A percentile compares a stretch with the other conserved stretches of the same genome.
These are phyloP conservation scores for Iberis amara DNA, from an alignment of 441 rosid genomes.

Conservation along the genomic window DNA sequence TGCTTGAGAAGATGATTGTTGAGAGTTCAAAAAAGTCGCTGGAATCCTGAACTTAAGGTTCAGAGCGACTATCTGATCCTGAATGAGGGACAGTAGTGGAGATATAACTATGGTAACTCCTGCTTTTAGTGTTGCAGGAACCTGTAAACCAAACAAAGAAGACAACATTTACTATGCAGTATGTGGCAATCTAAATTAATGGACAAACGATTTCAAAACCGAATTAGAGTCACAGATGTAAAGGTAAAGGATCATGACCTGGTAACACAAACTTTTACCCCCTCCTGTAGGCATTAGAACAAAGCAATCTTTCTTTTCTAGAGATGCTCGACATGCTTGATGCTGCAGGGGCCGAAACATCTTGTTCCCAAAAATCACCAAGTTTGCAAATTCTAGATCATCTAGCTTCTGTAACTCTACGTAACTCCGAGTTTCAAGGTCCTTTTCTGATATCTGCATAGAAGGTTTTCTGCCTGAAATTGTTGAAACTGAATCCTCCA, in stretches of 20 bases:
- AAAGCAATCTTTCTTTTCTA: conserved; percentile 74
- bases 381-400: conserved; percentile 78
- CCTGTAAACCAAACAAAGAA: conserved; percentile 40
- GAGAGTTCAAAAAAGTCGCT: conserved; percentile 84
- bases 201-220: conserved; percentile 11
- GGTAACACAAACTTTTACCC: conserved; percentile 92
- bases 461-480: conserved; percentile 33
- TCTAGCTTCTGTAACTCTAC: conserved; percentile 71
- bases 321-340: conserved; percentile 70
- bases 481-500: conserved; percentile 36
- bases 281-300: conserved; percentile 94
- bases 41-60: conserved; percentile 82
- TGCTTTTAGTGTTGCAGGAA: conserved; percentile 78
- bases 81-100: conserved; percentile 85
- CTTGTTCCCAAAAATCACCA: conserved; percentile 77
- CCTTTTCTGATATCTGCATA: conserved; percentile 28
- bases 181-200: background rate
- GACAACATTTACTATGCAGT: background rate
- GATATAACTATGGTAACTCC: conserved; percentile 90
- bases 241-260: conserved; percentile 44
- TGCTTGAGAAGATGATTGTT: conserved; percentile 76
- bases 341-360: conserved; percentile 76
- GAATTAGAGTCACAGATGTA: conserved; percentile 2
- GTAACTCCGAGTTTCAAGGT: conserved; percentile 43
- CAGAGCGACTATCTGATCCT: conserved; percentile 82